Base-by-base conservation (phyloP, 805 yeast genomes). In the Lachancea waltii region DNA sequence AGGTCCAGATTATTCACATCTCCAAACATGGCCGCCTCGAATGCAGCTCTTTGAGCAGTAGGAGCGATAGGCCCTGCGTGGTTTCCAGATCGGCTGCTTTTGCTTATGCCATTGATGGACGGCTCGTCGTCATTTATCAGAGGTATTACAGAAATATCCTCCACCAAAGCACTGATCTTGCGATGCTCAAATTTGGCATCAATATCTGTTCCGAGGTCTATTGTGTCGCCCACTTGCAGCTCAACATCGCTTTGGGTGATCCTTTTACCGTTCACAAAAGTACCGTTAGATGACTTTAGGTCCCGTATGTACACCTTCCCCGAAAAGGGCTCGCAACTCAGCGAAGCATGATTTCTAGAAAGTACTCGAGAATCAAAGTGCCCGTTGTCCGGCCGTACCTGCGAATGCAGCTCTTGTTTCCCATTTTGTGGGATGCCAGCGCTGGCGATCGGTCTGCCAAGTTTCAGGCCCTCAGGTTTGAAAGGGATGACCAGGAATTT, bases 141-240 rank as follows among this genome's bases (percentile, higher is more conserved):
- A 0, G 70, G 65, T 14, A 62, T 50, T 26, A 81, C 71, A 35
- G 77, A 71, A 39, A 89, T 75, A 42, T 80, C 80, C 33, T 85
- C 94, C 11, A 92, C 82, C 36, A 70, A 68, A 22, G 95, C 92
- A 40, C 89, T 77, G 37, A 92, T 92, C 56, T 85, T 87, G 52
- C 86, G 77, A 62, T 92, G 97, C 38, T 59, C 62, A 30, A 79
- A 75, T 47, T 78, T 74, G 41, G 73, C 70, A 43, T 66, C 65
- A 38, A 92, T 84, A 53, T 94, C 95, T 36, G 95, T 86, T 1
- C 99, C 99, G 38, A 92, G 65, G 52, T 90, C 94, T n/a, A 92
- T 71, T n/a, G 75, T 69, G 60, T 92, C 98, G 18, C 85, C 89
- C n/a, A 78, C 68, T 40, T 77, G 70, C 35, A 92, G 62, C 48